These are phyloP conservation scores for Plantago elongata DNA, from an alignment of 257 asterid genomes.

Conservation along the genomic window DNA sequence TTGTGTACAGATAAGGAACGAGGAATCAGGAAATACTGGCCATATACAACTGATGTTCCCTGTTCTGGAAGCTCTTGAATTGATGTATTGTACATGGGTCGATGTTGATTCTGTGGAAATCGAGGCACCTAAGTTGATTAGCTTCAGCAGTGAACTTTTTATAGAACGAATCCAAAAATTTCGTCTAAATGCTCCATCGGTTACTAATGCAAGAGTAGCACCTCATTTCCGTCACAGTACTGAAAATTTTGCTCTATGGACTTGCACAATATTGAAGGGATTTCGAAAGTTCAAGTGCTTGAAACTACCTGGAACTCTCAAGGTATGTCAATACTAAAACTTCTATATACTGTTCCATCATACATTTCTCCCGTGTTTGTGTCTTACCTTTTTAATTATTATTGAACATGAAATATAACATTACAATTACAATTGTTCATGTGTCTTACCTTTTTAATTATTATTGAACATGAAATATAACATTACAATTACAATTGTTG, in stretches of 20 bases:
- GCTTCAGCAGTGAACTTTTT: neutral
- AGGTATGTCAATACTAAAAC: too few relatives aligned
- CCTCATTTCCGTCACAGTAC: too few relatives aligned
- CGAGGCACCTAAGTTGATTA: constrained; percentile 3
- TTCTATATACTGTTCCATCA: too few relatives aligned
- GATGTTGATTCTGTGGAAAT: neutral
- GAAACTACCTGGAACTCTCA: too few relatives aligned
- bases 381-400: too few relatives aligned
- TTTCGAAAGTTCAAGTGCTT: neutral
- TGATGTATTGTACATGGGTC: neutral
- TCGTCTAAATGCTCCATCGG: neutral
- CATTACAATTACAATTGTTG: too few relatives aligned
- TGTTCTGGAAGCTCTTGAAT: neutral
- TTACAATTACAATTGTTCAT: too few relatives aligned
- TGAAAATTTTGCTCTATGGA: neutral
- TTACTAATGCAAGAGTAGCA: neutral
- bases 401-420: too few relatives aligned
- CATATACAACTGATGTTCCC: neutral
- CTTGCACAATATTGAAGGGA: neutral
- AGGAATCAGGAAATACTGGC: neutral
- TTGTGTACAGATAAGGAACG: neutral
- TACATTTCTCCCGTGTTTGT: too few relatives aligned
- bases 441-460: too few relatives aligned
- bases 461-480: too few relatives aligned
- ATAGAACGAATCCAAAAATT: neutral